Conservation (phyloP, 2,329 filamentous ascomycete species). For the Diaporthe ilicicola region DNA sequence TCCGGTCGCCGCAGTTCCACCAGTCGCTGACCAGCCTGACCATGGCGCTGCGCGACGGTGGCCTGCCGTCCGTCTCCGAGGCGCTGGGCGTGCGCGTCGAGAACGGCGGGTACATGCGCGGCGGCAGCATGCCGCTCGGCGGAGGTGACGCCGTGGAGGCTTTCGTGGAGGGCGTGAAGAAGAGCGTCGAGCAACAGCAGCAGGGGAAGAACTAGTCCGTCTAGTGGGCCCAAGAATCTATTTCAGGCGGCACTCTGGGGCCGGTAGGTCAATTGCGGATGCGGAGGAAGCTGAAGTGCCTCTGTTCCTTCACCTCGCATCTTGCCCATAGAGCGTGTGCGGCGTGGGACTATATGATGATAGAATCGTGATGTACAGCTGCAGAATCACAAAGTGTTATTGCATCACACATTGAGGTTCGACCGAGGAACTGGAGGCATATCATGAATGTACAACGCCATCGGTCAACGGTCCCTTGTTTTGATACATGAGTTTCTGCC, state of each 20-base stretch:
- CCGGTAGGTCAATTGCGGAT: not conserved
- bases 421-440: not conserved
- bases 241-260: not conserved
- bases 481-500: not conserved
- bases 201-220: constrained; percentile 52
- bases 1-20: constrained; percentile 89
- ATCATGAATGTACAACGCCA: too few relatives aligned
- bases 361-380: constrained; percentile 8
- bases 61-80: constrained; percentile 87
- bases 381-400: not conserved
- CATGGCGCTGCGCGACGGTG: constrained; percentile 87
- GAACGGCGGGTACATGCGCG: constrained; percentile 83
- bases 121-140: constrained; percentile 83
- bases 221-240: not conserved
- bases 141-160: constrained; percentile 89
- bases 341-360: not conserved
- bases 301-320: not conserved
- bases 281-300: not conserved
- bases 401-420: not conserved
- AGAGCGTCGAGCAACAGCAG: constrained; percentile 64
- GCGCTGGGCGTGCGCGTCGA: constrained; percentile 82
- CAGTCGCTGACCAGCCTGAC: constrained; percentile 88
- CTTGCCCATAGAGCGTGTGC: not conserved
- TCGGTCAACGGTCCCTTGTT: not conserved
- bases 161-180: constrained; percentile 90